These are phyloP conservation scores for Phytophthora pluvialis DNA, from an alignment of 352 stramenopile species.

Conservation along the genomic window DNA sequence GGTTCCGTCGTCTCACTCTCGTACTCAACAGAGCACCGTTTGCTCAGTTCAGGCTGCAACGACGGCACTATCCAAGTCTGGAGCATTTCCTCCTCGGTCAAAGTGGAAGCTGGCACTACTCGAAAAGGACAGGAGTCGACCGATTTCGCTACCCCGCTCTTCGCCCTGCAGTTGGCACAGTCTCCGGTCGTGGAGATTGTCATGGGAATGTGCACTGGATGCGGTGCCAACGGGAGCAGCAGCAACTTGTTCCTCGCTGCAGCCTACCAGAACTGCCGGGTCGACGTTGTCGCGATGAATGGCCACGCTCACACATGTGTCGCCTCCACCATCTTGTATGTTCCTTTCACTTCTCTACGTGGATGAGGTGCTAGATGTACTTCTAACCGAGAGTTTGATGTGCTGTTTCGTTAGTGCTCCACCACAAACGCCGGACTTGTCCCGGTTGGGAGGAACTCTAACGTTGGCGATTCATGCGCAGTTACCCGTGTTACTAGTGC, in stretches of 20 bases:
- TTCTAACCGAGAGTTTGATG: not conserved
- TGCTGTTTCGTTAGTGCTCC: slow-evolving; percentile 31
- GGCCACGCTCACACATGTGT: slow-evolving; percentile 35
- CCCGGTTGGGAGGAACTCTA: slow-evolving; percentile 54
- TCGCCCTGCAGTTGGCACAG: slow-evolving; percentile 41
- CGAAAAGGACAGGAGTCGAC: slow-evolving; percentile 32
- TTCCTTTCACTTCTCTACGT: too few species aligned
- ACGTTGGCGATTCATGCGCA: slow-evolving; percentile 51
- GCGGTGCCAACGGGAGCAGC: slow-evolving; percentile 19
- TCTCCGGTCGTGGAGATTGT: slow-evolving; percentile 54
- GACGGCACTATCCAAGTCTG: slow-evolving; percentile 77
- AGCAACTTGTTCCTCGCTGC: slow-evolving; percentile 48
- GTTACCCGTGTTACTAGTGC: slow-evolving; percentile 45
- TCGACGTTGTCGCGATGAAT: slow-evolving; percentile 63
- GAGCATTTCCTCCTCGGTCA: slow-evolving; percentile 54
- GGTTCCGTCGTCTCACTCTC: slow-evolving; percentile 57
- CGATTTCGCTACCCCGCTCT: slow-evolving; percentile 37
- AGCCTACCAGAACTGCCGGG: slow-evolving; percentile 59
- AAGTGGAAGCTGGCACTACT: slow-evolving; percentile 35
- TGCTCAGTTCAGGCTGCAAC: slow-evolving; percentile 66
- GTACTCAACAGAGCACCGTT: slow-evolving; percentile 55
- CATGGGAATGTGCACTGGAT: slow-evolving; percentile 40
- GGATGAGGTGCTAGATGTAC: not conserved
- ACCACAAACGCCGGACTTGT: slow-evolving; percentile 57
- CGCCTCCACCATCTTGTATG: slow-evolving; percentile 36